phyloP scores from a whole-genome alignment of 441 rosid species.

The Populus tomentosa region DNA sequence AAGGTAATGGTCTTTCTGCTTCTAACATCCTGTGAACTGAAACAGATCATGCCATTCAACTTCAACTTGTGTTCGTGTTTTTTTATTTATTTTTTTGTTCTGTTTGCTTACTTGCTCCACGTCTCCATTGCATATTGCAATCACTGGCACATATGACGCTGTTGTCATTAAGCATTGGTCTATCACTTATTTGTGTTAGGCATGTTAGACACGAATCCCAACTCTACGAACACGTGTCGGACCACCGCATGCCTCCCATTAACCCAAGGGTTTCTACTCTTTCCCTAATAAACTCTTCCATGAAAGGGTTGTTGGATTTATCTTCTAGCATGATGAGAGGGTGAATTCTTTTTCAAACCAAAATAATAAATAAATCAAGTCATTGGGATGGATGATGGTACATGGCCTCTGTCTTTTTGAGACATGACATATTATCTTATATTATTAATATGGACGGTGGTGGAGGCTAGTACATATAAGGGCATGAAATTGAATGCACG shows the following conservation, averaged over 20 bases:
- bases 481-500: background rate
- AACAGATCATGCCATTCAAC: no score
- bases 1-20: constrained; percentile 35
- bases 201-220: background rate
- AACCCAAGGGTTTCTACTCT: background rate
- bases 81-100: background rate
- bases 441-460: background rate
- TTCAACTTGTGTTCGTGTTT: background rate
- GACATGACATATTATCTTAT: background rate
- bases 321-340: background rate
- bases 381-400: background rate
- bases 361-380: background rate
- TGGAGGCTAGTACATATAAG: background rate
- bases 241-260: background rate
- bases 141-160: background rate
- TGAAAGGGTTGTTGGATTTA: background rate
- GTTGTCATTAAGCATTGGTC: background rate
- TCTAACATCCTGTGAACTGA: background rate
- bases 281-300: background rate
- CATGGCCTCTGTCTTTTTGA: background rate
- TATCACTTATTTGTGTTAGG: background rate
- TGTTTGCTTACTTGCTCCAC: background rate
- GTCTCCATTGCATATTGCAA: background rate
- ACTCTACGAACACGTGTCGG: background rate
- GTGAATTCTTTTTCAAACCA: background rate